These are phyloP conservation scores for Rhododendron griersonianum DNA, from an alignment of 148 eudicot species.

Conservation along the genomic window DNA sequence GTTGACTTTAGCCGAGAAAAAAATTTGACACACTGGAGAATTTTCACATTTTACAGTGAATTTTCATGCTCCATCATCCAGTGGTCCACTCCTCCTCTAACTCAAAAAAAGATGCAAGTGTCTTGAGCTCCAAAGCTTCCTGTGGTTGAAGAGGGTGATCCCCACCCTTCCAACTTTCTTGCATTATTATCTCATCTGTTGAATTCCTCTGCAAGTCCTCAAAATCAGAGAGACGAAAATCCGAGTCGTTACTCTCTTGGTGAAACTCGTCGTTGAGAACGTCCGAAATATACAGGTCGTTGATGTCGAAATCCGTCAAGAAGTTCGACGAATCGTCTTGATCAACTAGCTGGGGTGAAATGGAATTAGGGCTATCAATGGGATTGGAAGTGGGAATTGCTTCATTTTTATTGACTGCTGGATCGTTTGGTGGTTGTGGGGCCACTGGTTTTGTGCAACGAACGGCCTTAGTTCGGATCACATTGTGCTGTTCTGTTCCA, in stretches of 20 bases:
- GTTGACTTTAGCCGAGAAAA: too few relatives aligned
- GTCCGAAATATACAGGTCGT: neutral
- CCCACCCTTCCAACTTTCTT: neutral
- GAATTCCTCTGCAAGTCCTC: neutral
- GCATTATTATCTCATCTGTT: neutral
- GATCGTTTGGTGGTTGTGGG: neutral
- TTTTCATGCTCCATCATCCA: neutral
- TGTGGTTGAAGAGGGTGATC: neutral
- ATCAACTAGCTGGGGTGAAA: neutral
- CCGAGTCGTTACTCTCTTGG: neutral
- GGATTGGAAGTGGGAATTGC: neutral
- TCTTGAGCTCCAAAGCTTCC: neutral
- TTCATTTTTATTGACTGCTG: neutral
- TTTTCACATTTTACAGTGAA: neutral
- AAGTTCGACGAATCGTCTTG: neutral
- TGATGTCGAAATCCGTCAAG: neutral
- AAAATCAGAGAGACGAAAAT: neutral
- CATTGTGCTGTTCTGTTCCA: neutral
- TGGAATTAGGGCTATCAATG: neutral
- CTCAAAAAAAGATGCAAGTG: neutral
- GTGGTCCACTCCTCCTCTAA: neutral
- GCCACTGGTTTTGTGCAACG: neutral
- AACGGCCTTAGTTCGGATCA: conserved; percentile 8
- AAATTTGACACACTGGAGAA: neutral
- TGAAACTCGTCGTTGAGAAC: neutral